phyloP scores from a whole-genome alignment of 768 basidiomycete genomes.

The Hebeloma cylindrosporum region DNA sequence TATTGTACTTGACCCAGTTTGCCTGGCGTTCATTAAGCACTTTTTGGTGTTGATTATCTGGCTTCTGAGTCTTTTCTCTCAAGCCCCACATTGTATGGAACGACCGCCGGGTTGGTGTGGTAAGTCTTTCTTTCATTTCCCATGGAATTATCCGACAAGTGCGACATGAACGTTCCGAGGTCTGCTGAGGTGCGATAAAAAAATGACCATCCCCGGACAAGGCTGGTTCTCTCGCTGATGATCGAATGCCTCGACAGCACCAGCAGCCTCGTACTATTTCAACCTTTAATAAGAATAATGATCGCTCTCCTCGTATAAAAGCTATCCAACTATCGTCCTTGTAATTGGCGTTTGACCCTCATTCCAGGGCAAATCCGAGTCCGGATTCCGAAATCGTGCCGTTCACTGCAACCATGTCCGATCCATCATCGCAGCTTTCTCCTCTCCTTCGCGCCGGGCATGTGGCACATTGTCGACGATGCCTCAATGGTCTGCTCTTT shows the following conservation, averaged over 20 bases:
- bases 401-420: conserved; percentile 16
- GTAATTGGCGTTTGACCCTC: too few species aligned
- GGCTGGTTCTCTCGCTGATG: conserved; percentile 27
- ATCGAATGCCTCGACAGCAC: conserved; percentile 17
- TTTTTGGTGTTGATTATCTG: conserved; percentile 7
- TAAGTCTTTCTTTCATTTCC: not conserved
- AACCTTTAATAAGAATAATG: conserved; percentile 11
- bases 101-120: too few species aligned
- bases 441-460: conserved; percentile 51
- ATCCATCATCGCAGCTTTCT: conserved; percentile 24
- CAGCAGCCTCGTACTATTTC: conserved; percentile 1
- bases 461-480: conserved; percentile 64
- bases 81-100: too few species aligned
- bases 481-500: conserved; percentile 47
- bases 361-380: too few species aligned
- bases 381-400: conserved; percentile 11
- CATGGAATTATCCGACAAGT: too few species aligned
- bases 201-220: conserved; percentile 20
- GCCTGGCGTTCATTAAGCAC: conserved; percentile 18
- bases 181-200: conserved; percentile 9
- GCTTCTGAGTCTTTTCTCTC: too few species aligned
- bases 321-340: not conserved
- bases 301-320: conserved; percentile 15
- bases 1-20: conserved; percentile 29
- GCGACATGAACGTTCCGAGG: conserved; percentile 18